Evolutionary conservation across 768 basidiomycete genomes (phyloP), one percentile per base, ranked within the genome.

Genomic region (Gymnopilus dilepis): DNA sequence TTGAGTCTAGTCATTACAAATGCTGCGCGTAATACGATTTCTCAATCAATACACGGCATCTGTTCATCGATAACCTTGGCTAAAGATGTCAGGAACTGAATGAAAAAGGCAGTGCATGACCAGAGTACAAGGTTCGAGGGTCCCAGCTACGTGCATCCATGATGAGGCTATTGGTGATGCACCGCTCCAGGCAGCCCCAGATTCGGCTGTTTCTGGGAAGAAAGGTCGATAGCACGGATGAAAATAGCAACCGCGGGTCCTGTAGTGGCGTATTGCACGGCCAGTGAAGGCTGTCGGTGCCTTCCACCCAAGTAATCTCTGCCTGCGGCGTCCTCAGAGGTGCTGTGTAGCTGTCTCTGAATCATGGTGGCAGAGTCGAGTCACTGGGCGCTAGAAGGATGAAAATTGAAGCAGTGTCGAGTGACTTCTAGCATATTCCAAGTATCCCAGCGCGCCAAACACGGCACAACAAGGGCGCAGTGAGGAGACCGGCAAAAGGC

Each of bases 381-480:
- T 17, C 42, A 37, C 1, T 41, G 42, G 41, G 56, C 41, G 47
- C 48, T 47, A 53, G 48, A 62, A 60, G 24, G 24, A 48, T 28
- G 45, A 26, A 7, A 26, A 37, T n/a, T 37, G 34, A 37, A 37
- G 34, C 34, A 37, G 34, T 3, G 34, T 37, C 15, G 34, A 52
- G 64, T 56, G 61, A 57, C 59, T 66, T 66, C 65, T 66, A 66
- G 65, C 59, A 66, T 61, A 59, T 66, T 66, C 65, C 57, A 54
- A 51, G 41, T 55, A 54, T 37, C 48, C 42, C 26, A 51, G 37
- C 21, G 43, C 40, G 40, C 52, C 45, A 66, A 66, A 64, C 65
- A 66, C 31, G 58, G 54, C 53, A 56, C 62, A 66, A 66, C 62
- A 58, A 26, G 28, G 58, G 45, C 22, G 38, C 41, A 26, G 19